A percentile compares a stretch with the other conserved stretches of the same genome.
Evolutionary conservation across 1,284 basidiomycete genomes (phyloP).

Genomic region (Meripilus lineatus): DNA sequence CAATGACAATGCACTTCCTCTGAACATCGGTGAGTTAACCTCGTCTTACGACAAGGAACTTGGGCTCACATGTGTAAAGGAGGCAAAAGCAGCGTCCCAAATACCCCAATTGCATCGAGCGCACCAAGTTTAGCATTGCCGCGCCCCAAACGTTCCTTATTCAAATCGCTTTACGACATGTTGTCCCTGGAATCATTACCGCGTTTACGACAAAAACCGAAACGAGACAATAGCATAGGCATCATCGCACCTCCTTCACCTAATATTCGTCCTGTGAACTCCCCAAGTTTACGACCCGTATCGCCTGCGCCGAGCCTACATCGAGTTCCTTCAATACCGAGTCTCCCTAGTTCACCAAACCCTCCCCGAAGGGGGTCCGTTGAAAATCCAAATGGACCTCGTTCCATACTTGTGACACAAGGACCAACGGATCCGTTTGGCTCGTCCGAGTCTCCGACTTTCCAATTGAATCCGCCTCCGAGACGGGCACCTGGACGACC

Average conservation of each 20-base stretch:
- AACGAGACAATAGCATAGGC: slow-evolving; percentile 27
- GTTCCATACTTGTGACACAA: too few relatives aligned
- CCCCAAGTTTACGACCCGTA: slow-evolving; percentile 13
- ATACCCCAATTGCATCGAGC: slow-evolving; percentile 18
- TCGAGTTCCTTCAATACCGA: slow-evolving; percentile 20
- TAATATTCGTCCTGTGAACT: slow-evolving; percentile 11
- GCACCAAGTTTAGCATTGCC: slow-evolving; percentile 9
- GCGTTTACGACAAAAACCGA: slow-evolving; percentile 22
- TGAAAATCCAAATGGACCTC: too few relatives aligned
- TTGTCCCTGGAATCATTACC: slow-evolving; percentile 26
- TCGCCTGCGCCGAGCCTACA: slow-evolving; percentile 15
- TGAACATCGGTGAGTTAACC: slow-evolving; percentile 25
- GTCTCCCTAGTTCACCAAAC: slow-evolving; percentile 17
- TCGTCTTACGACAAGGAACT: neutral
- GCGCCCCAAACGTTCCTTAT: slow-evolving; percentile 23
- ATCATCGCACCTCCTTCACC: slow-evolving; percentile 27
- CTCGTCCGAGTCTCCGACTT: too few relatives aligned
- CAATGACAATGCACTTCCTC: slow-evolving; percentile 90
- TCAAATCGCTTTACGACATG: slow-evolving; percentile 28
- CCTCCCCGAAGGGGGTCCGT: too few relatives aligned
- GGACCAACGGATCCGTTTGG: too few relatives aligned
- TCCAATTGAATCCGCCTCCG: slow-evolving; percentile 19
- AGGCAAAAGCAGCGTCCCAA: slow-evolving; percentile 16
- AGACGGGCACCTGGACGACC: slow-evolving; percentile 8
- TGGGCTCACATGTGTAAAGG: neutral